Evolutionary conservation across 2,329 filamentous ascomycete species (phyloP).

Genomic region (Lachnellula hyalina): DNA sequence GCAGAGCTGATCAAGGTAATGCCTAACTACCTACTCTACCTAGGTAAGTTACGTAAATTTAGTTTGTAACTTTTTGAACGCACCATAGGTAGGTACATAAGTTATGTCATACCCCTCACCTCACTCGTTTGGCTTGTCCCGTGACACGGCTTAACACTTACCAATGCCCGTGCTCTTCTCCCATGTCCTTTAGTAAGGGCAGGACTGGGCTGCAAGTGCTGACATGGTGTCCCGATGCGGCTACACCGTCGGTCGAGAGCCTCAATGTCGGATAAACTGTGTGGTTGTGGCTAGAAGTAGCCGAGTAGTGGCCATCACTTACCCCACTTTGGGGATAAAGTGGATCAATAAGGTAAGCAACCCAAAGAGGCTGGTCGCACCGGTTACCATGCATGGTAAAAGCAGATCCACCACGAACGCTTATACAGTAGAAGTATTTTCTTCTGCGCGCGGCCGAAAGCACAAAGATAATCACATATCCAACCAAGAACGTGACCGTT

Average conservation of each 20-base stretch:
- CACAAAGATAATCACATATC: not conserved
- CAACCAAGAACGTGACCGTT: not conserved
- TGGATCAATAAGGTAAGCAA: not conserved
- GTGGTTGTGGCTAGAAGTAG: not conserved
- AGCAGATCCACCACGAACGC: not conserved
- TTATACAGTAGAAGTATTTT: not conserved
- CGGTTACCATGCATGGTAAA: not conserved
- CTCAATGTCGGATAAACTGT: not conserved
- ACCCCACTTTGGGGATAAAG: not conserved
- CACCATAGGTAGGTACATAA: no score
- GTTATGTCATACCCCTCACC: no score
- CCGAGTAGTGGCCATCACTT: not conserved
- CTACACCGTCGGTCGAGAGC: not conserved
- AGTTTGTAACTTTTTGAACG: no score
- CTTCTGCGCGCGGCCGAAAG: not conserved
- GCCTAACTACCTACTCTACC: no score
- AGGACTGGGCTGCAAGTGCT: not conserved
- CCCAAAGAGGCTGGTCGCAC: not conserved
- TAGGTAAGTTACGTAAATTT: no score
- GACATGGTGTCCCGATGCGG: not conserved
- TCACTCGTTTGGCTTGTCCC: no score
- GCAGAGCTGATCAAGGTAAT: no score
- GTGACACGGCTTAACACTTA: no score
- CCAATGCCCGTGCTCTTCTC: not conserved
- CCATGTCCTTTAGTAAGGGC: not conserved